Percentiles rank a stretch among this genome's conserved stretches.
Conservation (phyloP, 768 basidiomycete genomes). For the Pisolithus orientalis region DNA sequence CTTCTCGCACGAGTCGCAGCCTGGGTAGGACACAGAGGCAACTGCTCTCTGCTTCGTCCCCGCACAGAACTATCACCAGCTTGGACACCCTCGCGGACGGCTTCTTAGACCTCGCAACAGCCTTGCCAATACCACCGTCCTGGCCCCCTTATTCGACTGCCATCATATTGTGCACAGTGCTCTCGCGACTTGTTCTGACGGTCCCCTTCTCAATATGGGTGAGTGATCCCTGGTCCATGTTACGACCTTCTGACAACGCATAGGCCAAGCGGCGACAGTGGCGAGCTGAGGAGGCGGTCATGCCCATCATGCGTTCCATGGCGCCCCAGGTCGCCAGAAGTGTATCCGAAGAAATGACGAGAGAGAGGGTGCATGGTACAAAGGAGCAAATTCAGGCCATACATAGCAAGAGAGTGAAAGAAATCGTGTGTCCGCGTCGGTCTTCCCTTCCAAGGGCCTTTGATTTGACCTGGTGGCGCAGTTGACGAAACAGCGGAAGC, state of each 20-base stretch:
- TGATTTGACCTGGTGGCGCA: conserved; percentile 19
- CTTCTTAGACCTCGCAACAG: conserved; percentile 71
- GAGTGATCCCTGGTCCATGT: background rate
- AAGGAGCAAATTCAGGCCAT: conserved; percentile 43
- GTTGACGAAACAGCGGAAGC: conserved; percentile 50
- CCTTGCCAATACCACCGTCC: conserved; percentile 64
- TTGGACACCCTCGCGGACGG: conserved; percentile 44
- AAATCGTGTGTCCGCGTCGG: conserved; percentile 33
- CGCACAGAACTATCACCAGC: conserved; percentile 18
- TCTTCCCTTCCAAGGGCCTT: background rate
- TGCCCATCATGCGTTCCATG: conserved; percentile 50
- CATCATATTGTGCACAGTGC: conserved; percentile 63
- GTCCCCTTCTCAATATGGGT: conserved; percentile 79
- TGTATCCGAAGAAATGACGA: conserved; percentile 45
- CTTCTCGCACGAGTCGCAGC: conserved; percentile 8
- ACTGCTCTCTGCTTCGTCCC: conserved; percentile 1
- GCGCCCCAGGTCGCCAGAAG: conserved; percentile 33
- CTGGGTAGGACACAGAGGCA: conserved; percentile 6
- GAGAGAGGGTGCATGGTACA: conserved; percentile 46
- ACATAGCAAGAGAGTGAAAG: conserved; percentile 42
- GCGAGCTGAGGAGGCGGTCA: conserved; percentile 52
- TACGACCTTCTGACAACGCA: conserved; percentile 7
- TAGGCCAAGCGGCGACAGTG: conserved; percentile 59
- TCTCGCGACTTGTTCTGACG: conserved; percentile 51
- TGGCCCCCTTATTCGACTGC: conserved; percentile 69